Evolutionary conservation across 148 eudicot species (phyloP).

Genomic region (Vaccinium vitisidaea): DNA sequence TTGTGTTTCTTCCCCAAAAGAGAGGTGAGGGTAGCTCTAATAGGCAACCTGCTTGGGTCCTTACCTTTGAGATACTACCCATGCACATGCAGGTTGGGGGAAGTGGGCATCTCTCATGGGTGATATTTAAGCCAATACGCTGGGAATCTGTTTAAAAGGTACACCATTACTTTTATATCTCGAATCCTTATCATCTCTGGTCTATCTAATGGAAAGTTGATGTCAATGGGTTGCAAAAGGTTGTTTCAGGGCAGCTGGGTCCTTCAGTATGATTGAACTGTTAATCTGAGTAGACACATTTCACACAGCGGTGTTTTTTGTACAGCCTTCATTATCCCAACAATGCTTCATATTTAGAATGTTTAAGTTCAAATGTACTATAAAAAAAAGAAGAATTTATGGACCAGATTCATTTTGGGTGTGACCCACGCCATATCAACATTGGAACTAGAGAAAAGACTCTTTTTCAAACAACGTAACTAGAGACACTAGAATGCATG

Average conservation of each 20-base stretch:
- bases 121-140: slow-evolving; percentile 17
- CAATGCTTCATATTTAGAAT: neutral
- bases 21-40: neutral
- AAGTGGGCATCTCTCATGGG: slow-evolving; percentile 10
- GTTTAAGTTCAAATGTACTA: too few relatives aligned
- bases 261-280: slow-evolving; percentile 10
- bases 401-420: neutral
- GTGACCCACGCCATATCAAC: neutral
- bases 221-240: slow-evolving; percentile 14
- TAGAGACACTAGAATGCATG: neutral
- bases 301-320: neutral
- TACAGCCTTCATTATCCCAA: neutral
- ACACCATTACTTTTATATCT: slow-evolving; percentile 10
- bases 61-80: slow-evolving; percentile 20
- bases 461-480: too few relatives aligned
- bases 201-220: slow-evolving; percentile 21
- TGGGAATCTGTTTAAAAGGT: slow-evolving; percentile 25
- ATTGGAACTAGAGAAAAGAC: neutral
- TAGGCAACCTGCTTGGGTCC: slow-evolving; percentile 20
- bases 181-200: slow-evolving; percentile 29
- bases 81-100: slow-evolving; percentile 25
- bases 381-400: too few relatives aligned
- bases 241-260: neutral
- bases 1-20: neutral
- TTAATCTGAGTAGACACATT: neutral